Conservation (phyloP, 108 stramenopile genomes). For the Thalassiosira profunda region DNA sequence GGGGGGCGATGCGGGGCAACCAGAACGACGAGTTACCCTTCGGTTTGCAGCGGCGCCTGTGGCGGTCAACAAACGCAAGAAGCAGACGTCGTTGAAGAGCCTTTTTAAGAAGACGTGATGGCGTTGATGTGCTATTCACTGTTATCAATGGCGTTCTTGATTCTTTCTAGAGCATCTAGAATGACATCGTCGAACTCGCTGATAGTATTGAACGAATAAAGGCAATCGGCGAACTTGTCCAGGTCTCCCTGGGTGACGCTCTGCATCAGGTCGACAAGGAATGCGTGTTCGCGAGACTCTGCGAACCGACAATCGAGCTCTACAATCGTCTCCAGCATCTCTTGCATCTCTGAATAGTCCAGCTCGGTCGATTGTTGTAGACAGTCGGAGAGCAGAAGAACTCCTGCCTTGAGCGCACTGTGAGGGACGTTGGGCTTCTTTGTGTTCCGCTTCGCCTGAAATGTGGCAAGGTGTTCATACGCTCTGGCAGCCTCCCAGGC, state of each 20-base stretch:
- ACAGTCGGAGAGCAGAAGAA: constrained; percentile 19
- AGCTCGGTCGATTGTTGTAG: background rate
- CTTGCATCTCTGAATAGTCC: constrained; percentile 9
- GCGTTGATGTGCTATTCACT: background rate
- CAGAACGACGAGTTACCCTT: constrained; percentile 5
- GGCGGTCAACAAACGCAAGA: constrained; percentile 28
- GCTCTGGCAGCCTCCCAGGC: constrained; percentile 13
- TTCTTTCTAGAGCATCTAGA: constrained; percentile 15
- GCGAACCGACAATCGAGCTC: constrained; percentile 27
- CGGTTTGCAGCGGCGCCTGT: constrained; percentile 31
- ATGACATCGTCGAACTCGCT: constrained; percentile 29
- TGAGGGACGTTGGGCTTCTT: constrained; percentile 25
- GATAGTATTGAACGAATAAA: constrained; percentile 12
- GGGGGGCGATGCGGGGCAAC: too few relatives aligned
- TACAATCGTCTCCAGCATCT: constrained; percentile 1
- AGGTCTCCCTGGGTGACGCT: constrained; percentile 7
- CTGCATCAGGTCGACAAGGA: constrained; percentile 26
- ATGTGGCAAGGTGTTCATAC: constrained; percentile 27
- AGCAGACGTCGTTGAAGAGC: constrained; percentile 17
- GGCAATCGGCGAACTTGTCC: constrained; percentile 29
- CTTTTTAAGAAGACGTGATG: constrained; percentile 20
- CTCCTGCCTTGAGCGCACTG: constrained; percentile 3
- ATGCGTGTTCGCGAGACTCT: constrained; percentile 27
- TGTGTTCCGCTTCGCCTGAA: constrained; percentile 17
- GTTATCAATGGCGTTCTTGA: constrained; percentile 1